These are phyloP conservation scores for Coelastrella sp. DNA, from an alignment of 139 green algal species.

Conservation along the genomic window DNA sequence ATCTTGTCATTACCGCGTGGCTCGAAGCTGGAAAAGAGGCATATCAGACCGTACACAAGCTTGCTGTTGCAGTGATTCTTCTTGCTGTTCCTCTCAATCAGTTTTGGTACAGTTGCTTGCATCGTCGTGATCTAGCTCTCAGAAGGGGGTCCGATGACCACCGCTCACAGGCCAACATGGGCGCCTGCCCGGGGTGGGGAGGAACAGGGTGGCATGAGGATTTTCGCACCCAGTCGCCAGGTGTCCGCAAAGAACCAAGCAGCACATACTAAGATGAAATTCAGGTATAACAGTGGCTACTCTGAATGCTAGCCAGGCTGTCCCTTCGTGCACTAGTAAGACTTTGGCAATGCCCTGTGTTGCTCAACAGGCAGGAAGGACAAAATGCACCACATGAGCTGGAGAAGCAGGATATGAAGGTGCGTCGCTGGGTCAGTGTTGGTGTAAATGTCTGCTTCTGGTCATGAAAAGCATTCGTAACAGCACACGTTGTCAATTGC, in stretches of 20 bases:
- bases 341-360: too few species aligned
- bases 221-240: constrained; percentile 76
- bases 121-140: background rate
- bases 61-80: too few species aligned
- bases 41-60: too few species aligned
- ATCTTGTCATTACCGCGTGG: too few species aligned
- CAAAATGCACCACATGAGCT: constrained; percentile 70
- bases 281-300: constrained; percentile 80
- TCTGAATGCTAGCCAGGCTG: too few species aligned
- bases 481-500: too few species aligned
- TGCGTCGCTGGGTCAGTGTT: background rate
- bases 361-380: constrained; percentile 64
- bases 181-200: constrained; percentile 84
- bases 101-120: too few species aligned
- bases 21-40: too few species aligned
- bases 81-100: too few species aligned
- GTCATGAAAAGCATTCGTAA: background rate
- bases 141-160: constrained; percentile 68
- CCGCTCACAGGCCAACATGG: constrained; percentile 90
- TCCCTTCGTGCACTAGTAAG: too few species aligned
- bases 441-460: background rate
- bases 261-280: constrained; percentile 86
- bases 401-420: constrained; percentile 63
- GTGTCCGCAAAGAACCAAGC: constrained; percentile 78
- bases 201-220: constrained; percentile 86